Base-by-base conservation (phyloP, 106 monocot species). In the Agapanthus africanus region DNA sequence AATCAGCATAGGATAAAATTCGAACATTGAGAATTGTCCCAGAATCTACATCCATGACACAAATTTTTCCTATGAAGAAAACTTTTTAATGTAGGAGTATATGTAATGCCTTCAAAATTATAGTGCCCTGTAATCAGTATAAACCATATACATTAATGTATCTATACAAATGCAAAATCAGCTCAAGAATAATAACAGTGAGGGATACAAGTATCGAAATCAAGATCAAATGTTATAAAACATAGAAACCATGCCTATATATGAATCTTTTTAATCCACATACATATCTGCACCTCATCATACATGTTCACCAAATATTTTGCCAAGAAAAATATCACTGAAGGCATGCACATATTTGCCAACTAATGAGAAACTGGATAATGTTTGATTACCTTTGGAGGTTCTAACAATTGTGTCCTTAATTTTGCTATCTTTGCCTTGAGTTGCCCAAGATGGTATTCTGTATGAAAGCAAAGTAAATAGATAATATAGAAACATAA, bases 361-460 rank as follows among this genome's bases (percentile, higher is more conserved):
- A 34, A 1, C 10, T 64, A 22, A 37, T 35, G 1, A 36, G 30
- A 11, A 64, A 39, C 14, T 38, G 39, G 21, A 25, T 64, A 39
- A 38, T 39, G 10, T 38, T n/a, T n/a, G 33, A 47, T 65, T 85
- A 93, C 99, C 93, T 99, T 99, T 69, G 99, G 99, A 73, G 99
- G 93, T 56, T 93, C 99, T 59, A 99, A 79, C 47, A 99, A 67
- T 61, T 99, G 99, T 39, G 99, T 99, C 65, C 99, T 90, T 67
- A 99, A 70, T 69, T 99, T 99, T 74, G 99, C 99, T 79, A 99
- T 74, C 65, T 99, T 99, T 49, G 99, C 93, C 73, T 99, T 99
- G 25, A 99, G 85, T 74, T 99, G 99, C 61, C 99, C 99, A 68
- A 99, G 93, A 87, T 99, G 99, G 57, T 99, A 99, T 68, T 99